A percentile compares a stretch with the other conserved stretches of the same genome.
Conservation (phyloP, 441 rosid genomes). For the California macrophylla region DNA sequence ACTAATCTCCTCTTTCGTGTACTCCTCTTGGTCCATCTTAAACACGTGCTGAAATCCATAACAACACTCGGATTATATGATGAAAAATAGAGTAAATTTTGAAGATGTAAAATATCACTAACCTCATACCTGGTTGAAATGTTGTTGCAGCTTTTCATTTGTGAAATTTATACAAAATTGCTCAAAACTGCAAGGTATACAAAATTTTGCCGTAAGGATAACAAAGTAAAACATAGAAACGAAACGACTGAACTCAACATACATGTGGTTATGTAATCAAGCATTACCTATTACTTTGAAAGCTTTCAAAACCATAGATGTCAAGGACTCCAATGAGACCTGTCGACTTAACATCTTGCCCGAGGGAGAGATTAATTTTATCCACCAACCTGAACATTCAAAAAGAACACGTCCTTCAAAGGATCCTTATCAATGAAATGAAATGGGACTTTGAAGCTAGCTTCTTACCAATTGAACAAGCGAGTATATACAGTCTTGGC, state of each 20-base stretch:
- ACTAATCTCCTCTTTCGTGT: conserved; percentile 80
- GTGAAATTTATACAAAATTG: conserved; percentile 97
- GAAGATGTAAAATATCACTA: conserved; percentile 2
- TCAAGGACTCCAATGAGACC: conserved; percentile 75
- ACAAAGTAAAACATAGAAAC: neutral
- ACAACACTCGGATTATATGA: conserved; percentile 12
- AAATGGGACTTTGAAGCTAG: neutral
- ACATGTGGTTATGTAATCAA: neutral
- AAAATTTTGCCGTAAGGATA: neutral
- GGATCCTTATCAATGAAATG: conserved; percentile 1
- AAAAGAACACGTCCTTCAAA: conserved; percentile 11
- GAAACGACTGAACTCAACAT: neutral
- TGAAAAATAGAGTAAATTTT: conserved; percentile 7
- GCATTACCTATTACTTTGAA: conserved; percentile 69
- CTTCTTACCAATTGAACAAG: conserved; percentile 61
- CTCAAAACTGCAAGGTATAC: conserved; percentile 59
- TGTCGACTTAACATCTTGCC: conserved; percentile 67
- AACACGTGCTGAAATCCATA: conserved; percentile 70
- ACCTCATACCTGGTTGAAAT: conserved; percentile 78
- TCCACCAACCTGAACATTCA: conserved; percentile 54
- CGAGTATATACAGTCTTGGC: conserved; percentile 78
- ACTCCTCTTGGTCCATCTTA: conserved; percentile 98
- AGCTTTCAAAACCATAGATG: conserved; percentile 93
- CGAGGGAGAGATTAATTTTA: conserved; percentile 64
- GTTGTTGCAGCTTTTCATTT: conserved; percentile 97